These are phyloP conservation scores for Albizia julibrissin DNA, from an alignment of 306 rosid genomes.

Conservation along the genomic window DNA sequence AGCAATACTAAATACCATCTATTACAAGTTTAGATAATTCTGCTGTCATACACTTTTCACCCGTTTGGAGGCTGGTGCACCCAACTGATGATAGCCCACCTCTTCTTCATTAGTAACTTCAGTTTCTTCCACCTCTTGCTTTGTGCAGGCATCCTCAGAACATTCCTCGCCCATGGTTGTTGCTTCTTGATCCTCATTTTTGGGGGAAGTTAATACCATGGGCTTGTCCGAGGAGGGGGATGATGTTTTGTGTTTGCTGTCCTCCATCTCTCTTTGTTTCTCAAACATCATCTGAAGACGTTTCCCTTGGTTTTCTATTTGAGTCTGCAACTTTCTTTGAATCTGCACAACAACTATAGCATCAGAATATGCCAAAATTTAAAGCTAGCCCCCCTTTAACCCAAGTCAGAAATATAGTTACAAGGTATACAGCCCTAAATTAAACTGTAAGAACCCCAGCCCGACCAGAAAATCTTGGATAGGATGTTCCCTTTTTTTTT, in stretches of 20 bases:
- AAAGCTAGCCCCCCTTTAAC: constrained; percentile 3
- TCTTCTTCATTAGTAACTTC: constrained; percentile 25
- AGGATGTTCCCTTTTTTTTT: neutral
- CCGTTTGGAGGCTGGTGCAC: constrained; percentile 41
- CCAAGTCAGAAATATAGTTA: neutral
- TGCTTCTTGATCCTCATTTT: constrained; percentile 32
- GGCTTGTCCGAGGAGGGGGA: constrained; percentile 24
- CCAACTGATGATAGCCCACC: constrained; percentile 26
- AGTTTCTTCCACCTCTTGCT: constrained; percentile 45
- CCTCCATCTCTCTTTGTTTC: constrained; percentile 68
- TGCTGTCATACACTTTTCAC: constrained; percentile 40
- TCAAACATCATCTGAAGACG: constrained; percentile 81
- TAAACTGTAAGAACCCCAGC: neutral
- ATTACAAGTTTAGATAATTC: neutral
- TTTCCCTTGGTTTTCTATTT: constrained; percentile 88
- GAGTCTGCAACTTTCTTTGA: constrained; percentile 85
- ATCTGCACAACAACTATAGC: constrained; percentile 46
- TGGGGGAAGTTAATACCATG: constrained; percentile 8
- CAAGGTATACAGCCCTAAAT: neutral
- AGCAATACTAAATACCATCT: constrained; percentile 15
- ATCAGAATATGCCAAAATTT: constrained; percentile 33
- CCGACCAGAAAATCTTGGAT: neutral
- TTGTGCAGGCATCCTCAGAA: constrained; percentile 40
- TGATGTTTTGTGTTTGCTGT: constrained; percentile 47
- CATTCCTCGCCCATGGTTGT: constrained; percentile 32